Percentiles rank a stretch among this genome's conserved stretches.
Conservation (phyloP, 202 grass and related monocot species). For the Eragrostis tef region DNA sequence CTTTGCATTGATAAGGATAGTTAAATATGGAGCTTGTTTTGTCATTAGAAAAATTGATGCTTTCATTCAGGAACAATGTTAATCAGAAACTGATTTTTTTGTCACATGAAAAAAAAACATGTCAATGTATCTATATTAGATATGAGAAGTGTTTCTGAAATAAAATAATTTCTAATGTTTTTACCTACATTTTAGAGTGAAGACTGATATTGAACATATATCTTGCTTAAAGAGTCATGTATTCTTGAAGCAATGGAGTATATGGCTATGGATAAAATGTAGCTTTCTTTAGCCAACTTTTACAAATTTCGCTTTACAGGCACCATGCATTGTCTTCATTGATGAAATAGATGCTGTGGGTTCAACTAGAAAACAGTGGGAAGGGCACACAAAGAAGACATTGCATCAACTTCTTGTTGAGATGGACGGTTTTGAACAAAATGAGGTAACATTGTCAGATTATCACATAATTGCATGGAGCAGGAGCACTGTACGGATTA, state of each 20-base stretch:
- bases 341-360: conserved; percentile 99
- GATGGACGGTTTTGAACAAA: conserved; percentile 99
- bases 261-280: background rate
- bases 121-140: background rate
- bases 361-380: conserved; percentile 99
- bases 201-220: background rate
- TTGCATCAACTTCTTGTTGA: conserved; percentile 99
- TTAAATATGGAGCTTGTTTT: background rate
- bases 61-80: background rate
- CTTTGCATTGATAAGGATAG: background rate
- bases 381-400: conserved; percentile 99
- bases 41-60: background rate
- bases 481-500: background rate
- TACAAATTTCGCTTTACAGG: conserved; percentile 52
- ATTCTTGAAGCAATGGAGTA: background rate
- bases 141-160: conserved; percentile 8
- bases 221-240: background rate
- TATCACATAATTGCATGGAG: conserved; percentile 33
- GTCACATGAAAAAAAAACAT: too few species aligned
- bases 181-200: too few species aligned
- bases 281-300: background rate
- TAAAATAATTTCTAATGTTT: background rate
- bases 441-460: conserved; percentile 63
- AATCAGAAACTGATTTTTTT: too few species aligned
- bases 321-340: conserved; percentile 99